Percentiles rank a stretch among this genome's conserved stretches.
Conservation (phyloP, 768 basidiomycete species). For the Boletus rubescentipes region DNA sequence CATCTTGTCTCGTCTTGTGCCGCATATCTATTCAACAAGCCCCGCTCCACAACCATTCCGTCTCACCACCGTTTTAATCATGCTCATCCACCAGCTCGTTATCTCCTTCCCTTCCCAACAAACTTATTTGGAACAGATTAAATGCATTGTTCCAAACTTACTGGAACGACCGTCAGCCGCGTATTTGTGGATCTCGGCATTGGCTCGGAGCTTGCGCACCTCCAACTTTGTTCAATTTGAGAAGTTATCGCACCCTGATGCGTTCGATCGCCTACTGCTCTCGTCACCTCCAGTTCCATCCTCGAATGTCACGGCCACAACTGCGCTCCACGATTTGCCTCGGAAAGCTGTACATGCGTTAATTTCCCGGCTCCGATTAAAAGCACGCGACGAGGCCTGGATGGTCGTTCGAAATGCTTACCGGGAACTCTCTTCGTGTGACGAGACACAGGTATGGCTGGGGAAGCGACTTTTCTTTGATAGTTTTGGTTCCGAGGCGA, state of each 20-base stretch:
- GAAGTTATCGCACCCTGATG: slow-evolving; percentile 36
- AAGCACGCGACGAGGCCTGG: slow-evolving; percentile 59
- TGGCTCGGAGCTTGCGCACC: slow-evolving; percentile 53
- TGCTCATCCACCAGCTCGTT: slow-evolving; percentile 58
- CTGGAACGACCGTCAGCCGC: slow-evolving; percentile 38
- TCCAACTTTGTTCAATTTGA: slow-evolving; percentile 57
- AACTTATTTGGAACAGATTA: slow-evolving; percentile 38
- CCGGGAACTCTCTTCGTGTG: slow-evolving; percentile 49
- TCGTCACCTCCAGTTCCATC: slow-evolving; percentile 1
- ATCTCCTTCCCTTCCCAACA: slow-evolving; percentile 64
- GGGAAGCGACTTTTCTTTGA: slow-evolving; percentile 46
- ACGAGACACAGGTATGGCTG: slow-evolving; percentile 48
- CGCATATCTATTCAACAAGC: slow-evolving; percentile 40
- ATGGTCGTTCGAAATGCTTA: slow-evolving; percentile 58
- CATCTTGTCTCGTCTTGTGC: slow-evolving; percentile 59
- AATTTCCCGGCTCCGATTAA: slow-evolving; percentile 47
- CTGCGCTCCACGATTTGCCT: slow-evolving; percentile 27
- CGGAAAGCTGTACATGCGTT: slow-evolving; percentile 45
- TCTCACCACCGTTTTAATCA: slow-evolving; percentile 41
- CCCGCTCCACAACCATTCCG: slow-evolving; percentile 19
- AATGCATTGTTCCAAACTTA: slow-evolving; percentile 28
- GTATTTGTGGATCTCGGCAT: slow-evolving; percentile 49
- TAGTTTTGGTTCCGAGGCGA: slow-evolving; percentile 31
- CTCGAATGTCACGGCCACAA: neutral
- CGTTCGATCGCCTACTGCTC: slow-evolving; percentile 26